Conservation (phyloP, 352 stramenopile genomes). For the Phytophthora megakarya region DNA sequence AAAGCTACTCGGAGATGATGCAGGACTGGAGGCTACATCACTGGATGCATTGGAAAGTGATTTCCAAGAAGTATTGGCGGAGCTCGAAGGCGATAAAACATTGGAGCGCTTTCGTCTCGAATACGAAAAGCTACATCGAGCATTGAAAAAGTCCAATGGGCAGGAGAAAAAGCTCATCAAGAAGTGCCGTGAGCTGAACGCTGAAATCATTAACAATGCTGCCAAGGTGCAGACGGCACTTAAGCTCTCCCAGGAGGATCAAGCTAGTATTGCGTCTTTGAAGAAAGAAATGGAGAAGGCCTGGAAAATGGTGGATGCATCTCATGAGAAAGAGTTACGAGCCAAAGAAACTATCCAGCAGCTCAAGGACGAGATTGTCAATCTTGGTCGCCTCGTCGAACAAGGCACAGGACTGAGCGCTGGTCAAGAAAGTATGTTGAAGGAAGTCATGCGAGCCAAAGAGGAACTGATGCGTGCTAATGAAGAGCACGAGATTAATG, state of each 20-base stretch:
- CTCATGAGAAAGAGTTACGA: conserved; percentile 93
- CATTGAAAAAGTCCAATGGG: conserved; percentile 92
- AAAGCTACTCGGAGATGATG: conserved; percentile 59
- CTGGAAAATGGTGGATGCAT: conserved; percentile 96
- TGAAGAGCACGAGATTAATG: conserved; percentile 82
- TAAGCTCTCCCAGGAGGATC: conserved; percentile 94
- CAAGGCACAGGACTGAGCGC: conserved; percentile 92
- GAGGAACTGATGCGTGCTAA: conserved; percentile 89
- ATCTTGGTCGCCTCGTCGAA: conserved; percentile 95
- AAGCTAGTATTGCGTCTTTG: conserved; percentile 91
- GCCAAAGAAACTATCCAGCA: conserved; percentile 95
- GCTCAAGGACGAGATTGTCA: conserved; percentile 96
- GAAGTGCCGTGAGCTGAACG: conserved; percentile 95
- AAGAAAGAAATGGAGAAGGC: conserved; percentile 97
- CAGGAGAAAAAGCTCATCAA: conserved; percentile 97
- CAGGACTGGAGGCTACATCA: conserved; percentile 56
- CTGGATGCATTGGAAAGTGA: conserved; percentile 92
- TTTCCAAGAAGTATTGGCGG: conserved; percentile 92
- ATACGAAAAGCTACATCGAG: conserved; percentile 96
- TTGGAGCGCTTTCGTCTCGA: conserved; percentile 94
- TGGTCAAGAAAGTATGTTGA: conserved; percentile 93
- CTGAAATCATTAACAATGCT: conserved; percentile 96
- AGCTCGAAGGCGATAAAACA: conserved; percentile 92
- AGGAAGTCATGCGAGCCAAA: conserved; percentile 90
- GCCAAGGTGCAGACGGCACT: conserved; percentile 95